Conservation (phyloP, 208 protist species). For the Wallacemonas sp. region DNA sequence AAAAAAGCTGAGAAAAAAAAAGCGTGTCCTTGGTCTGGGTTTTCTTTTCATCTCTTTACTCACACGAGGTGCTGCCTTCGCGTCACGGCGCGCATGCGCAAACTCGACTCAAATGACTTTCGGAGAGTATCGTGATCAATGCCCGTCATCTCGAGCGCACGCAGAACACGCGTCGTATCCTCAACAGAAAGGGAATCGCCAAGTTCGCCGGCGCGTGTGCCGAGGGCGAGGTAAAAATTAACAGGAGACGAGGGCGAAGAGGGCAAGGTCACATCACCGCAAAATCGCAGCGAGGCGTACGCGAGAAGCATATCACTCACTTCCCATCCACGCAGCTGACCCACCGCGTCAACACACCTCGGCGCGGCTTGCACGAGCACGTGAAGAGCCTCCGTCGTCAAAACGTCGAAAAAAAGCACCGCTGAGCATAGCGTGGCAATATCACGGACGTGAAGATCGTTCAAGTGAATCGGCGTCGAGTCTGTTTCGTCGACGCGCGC, state of each 20-base stretch:
- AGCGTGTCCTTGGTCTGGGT: not conserved
- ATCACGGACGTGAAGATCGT: conserved; percentile 29
- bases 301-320: conserved; percentile 60
- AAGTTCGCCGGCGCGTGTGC: conserved; percentile 47
- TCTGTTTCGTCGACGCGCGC: not conserved
- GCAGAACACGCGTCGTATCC: conserved; percentile 60
- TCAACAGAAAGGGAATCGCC: conserved; percentile 49
- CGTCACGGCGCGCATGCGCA: conserved; percentile 53
- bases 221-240: conserved; percentile 65
- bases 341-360: conserved; percentile 33
- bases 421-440: conserved; percentile 57
- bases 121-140: conserved; percentile 62
- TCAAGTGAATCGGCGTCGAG: not conserved
- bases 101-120: conserved; percentile 50
- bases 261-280: conserved; percentile 21
- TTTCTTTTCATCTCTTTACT: conserved; percentile 9
- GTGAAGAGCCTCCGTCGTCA: conserved; percentile 33
- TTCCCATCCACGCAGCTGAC: conserved; percentile 54
- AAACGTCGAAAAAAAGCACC: conserved; percentile 68
- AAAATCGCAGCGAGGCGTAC: conserved; percentile 55
- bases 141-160: conserved; percentile 48
- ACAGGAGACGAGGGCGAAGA: not conserved
- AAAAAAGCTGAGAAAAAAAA: not conserved
- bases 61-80: conserved; percentile 18
- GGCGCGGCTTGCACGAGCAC: conserved; percentile 53